phyloP scores from a whole-genome alignment of 202 grass and related monocot genomes.

The Saccharum hybrid region DNA sequence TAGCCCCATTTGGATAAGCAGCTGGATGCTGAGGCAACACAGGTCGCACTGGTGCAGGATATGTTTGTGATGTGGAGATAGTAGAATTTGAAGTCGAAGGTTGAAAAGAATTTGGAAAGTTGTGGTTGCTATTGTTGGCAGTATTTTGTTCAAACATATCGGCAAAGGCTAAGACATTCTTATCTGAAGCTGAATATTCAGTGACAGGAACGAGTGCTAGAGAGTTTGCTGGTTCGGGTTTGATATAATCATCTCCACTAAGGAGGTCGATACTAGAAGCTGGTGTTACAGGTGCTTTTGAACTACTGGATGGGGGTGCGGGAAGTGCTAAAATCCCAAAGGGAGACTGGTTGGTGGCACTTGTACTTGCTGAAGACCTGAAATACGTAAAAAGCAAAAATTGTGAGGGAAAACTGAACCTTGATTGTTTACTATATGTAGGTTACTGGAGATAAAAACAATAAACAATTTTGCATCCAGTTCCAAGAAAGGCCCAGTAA shows the following conservation, averaged over 20 bases:
- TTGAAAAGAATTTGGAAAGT: conserved; percentile 33
- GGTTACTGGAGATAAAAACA: not conserved
- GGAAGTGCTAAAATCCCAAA: conserved; percentile 63
- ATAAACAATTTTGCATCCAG: conserved; percentile 16
- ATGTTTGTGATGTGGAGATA: conserved; percentile 60
- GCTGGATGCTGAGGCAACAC: conserved; percentile 46
- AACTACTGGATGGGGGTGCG: conserved; percentile 55
- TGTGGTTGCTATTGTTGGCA: conserved; percentile 33
- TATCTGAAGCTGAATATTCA: conserved; percentile 67
- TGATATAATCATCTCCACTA: conserved; percentile 77
- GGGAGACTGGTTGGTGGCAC: conserved; percentile 52
- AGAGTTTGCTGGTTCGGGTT: conserved; percentile 64
- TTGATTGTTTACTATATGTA: conserved; percentile 9
- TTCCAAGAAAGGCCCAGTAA: conserved; percentile 14
- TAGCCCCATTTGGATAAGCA: conserved; percentile 60
- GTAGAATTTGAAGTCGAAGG: conserved; percentile 50
- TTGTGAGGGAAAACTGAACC: conserved; percentile 5
- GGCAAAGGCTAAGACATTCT: conserved; percentile 77
- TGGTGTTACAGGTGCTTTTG: conserved; percentile 46
- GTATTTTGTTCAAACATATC: conserved; percentile 83
- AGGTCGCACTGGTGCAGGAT: conserved; percentile 48
- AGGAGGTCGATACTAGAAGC: conserved; percentile 76
- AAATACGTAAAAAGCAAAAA: conserved; percentile 25
- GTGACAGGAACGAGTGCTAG: conserved; percentile 76
- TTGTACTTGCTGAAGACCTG: conserved; percentile 63